A percentile compares a stretch with the other conserved stretches of the same genome.
phyloP scores from a whole-genome alignment of 2,329 filamentous ascomycete species.

The Cordyceps pruinosa region DNA sequence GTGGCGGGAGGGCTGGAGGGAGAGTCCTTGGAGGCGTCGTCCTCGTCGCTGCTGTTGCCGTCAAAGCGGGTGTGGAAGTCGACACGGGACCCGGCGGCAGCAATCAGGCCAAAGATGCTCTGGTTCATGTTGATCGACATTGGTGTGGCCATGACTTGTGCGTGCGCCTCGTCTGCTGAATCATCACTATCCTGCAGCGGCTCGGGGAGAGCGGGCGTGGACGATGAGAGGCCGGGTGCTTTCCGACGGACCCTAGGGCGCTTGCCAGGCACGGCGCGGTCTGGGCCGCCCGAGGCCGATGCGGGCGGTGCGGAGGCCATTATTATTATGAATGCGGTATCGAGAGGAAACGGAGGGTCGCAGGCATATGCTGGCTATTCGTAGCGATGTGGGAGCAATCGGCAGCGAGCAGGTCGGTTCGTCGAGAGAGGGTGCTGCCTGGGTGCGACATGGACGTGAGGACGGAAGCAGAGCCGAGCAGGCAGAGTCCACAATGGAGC shows the following conservation, averaged over 20 bases:
- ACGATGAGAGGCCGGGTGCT: slow-evolving; percentile 25
- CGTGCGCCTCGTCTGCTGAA: slow-evolving; percentile 42
- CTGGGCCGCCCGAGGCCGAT: slow-evolving; percentile 19
- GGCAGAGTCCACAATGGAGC: neutral
- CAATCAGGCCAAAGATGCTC: slow-evolving; percentile 88
- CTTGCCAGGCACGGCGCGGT: slow-evolving; percentile 31
- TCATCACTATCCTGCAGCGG: slow-evolving; percentile 44
- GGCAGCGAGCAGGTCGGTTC: too few species aligned
- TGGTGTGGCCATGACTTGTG: slow-evolving; percentile 31
- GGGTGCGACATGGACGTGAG: neutral
- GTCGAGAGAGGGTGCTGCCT: slow-evolving; percentile 4
- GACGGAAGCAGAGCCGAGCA: neutral
- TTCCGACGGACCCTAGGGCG: slow-evolving; percentile 41
- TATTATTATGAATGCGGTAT: neutral
- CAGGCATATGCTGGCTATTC: neutral
- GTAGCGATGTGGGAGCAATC: neutral
- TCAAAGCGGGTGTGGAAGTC: slow-evolving; percentile 80
- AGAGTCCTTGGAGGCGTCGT: slow-evolving; percentile 45
- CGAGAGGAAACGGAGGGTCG: neutral
- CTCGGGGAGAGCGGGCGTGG: slow-evolving; percentile 44
- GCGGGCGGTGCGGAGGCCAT: slow-evolving; percentile 12
- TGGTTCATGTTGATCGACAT: slow-evolving; percentile 77
- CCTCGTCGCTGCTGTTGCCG: slow-evolving; percentile 72
- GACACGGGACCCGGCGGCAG: slow-evolving; percentile 74
- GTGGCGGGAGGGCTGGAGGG: slow-evolving; percentile 38